A percentile compares a stretch with the other conserved stretches of the same genome.
phyloP scores from a whole-genome alignment of 2,329 filamentous ascomycete species.

The Thelonectria blattea region DNA sequence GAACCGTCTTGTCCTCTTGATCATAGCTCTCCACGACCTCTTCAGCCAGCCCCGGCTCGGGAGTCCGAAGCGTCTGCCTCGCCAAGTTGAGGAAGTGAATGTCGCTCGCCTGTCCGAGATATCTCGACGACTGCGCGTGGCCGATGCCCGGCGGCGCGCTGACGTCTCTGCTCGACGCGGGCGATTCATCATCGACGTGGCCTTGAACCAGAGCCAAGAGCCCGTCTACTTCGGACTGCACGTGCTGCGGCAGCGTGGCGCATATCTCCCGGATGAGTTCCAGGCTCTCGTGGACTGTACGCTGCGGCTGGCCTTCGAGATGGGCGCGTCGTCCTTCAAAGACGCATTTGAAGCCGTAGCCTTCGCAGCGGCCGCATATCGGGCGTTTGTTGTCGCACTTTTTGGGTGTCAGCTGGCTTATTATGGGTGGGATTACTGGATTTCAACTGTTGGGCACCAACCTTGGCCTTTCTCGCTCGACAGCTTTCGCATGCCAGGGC shows the following conservation, averaged over 20 bases:
- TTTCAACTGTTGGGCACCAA: not conserved
- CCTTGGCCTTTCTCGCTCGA: conserved; percentile 37
- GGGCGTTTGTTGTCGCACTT: conserved; percentile 30
- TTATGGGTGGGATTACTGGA: no score
- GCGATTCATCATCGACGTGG: not conserved
- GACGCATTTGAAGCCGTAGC: conserved; percentile 33
- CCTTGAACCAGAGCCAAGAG: not conserved
- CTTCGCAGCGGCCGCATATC: conserved; percentile 33
- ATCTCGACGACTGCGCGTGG: not conserved
- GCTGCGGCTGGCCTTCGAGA: not conserved
- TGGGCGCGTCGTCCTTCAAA: conserved; percentile 2
- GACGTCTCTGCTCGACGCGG: not conserved
- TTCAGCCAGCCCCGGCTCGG: conserved; percentile 8
- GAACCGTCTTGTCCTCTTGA: conserved; percentile 12
- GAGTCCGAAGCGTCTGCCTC: conserved; percentile 33
- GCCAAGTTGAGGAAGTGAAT: conserved; percentile 45
- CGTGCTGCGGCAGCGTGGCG: not conserved
- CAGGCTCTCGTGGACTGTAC: not conserved
- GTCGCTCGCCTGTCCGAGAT: conserved; percentile 46
- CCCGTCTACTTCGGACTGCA: not conserved
- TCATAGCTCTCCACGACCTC: conserved; percentile 36
- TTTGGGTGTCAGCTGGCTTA: not conserved
- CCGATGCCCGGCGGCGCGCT: not conserved
- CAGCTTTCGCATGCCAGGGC: conserved; percentile 36
- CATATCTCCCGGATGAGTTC: not conserved